Base-by-base conservation (phyloP, 2,329 filamentous ascomycete species). In the Daldinia sp. region DNA sequence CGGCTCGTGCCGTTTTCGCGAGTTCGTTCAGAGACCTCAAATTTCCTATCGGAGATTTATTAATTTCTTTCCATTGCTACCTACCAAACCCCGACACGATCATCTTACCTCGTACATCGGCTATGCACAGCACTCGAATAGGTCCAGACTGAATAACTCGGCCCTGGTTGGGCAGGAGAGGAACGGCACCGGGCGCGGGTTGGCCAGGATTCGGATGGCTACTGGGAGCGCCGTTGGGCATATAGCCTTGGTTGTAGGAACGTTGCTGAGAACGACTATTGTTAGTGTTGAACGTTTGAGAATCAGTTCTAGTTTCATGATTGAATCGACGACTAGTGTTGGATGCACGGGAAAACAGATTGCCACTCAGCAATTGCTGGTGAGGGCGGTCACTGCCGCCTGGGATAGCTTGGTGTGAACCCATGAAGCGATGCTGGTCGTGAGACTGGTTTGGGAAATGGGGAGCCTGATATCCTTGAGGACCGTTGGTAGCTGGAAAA, bases 21-120 rank as follows among this genome's bases (percentile, higher is more conserved):
- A 99, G 90, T 65, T 98, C 94, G 81, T 99, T 99, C 74, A 99
- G 84, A 70, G 95, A 97, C 80, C 90, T 89, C 71, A 99, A 83
- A 78, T 98, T 97, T 79, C 95, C 95, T 99, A 71, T 56, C 39
- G 51, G 57, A 45, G 19, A 39, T 57, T 64, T 41, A 45, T 73
- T 61, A 72, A 58, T 58, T 56, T 50, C 51, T 50, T 21, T 7
- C 32, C 45, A 64, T 52, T 30, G 29, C 13, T 25, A 62, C n/a
- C n/a, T n/a, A 48, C 29, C 41, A 17, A 21, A 55, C 56, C 43
- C 43, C 30, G 25, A 52, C 3, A 23, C 13, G 25, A 29, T 50
- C 23, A 51, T 70, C 80, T 70, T 79, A 90, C 88, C 88, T 86
- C 88, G 84, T 74, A 91, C 88, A 77, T 91, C 88, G 67, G 88